Percentiles rank a stretch among this genome's conserved stretches.
Evolutionary conservation across 129 eudicot species (phyloP).

Genomic region (Calendula officinalis): DNA sequence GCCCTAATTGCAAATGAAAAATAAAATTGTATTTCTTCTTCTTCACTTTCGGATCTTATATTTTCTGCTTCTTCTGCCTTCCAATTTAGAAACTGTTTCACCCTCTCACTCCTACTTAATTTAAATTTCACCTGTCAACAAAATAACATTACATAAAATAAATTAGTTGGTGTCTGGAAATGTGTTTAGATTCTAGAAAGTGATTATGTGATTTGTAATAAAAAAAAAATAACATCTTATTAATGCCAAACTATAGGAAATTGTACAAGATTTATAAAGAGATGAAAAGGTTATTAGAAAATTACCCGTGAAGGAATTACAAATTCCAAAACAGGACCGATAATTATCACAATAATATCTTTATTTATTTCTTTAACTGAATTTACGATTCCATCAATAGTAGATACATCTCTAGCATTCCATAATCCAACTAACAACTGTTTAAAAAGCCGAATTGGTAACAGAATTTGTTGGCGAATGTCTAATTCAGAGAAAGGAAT

Average conservation of each 20-base stretch:
- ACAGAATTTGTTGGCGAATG: conserved; percentile 51
- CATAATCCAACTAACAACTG: conserved; percentile 47
- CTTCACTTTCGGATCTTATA: conserved; percentile 40
- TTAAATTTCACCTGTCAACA: conserved; percentile 42
- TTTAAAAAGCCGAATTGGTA: conserved; percentile 40
- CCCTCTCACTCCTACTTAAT: conserved; percentile 43
- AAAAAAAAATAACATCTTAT: neutral
- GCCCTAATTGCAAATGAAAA: conserved; percentile 50
- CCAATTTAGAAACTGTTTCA: conserved; percentile 49
- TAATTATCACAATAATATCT: conserved; percentile 53
- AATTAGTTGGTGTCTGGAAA: neutral
- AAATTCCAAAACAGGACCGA: conserved; percentile 61
- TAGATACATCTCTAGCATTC: conserved; percentile 36
- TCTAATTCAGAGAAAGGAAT: conserved; percentile 75
- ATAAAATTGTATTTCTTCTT: conserved; percentile 42
- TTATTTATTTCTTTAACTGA: conserved; percentile 39
- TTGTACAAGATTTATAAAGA: neutral
- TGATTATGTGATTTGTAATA: neutral
- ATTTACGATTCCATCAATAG: conserved; percentile 26
- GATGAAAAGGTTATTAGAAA: conserved; percentile 11
- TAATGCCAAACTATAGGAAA: neutral
- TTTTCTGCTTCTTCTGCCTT: conserved; percentile 47
- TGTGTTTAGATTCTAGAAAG: no score
- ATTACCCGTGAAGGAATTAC: conserved; percentile 61
- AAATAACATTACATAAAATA: conserved; percentile 15